A percentile compares a stretch with the other conserved stretches of the same genome.
Conservation (phyloP, 768 basidiomycete species). For the Termitomyces sp. region DNA sequence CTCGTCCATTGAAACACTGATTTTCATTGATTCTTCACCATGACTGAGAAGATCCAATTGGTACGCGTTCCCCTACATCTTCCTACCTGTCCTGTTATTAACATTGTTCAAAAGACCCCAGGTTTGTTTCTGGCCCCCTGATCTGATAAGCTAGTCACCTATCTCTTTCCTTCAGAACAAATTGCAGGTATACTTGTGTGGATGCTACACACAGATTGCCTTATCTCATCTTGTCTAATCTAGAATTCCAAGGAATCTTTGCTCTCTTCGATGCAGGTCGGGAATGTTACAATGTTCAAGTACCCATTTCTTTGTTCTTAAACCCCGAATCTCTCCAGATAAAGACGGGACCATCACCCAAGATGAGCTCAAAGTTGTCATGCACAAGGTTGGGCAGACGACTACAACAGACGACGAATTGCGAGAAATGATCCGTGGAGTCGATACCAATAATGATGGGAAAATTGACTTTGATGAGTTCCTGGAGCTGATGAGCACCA, state of each 20-base stretch:
- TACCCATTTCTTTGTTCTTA: neutral
- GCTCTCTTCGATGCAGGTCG: constrained; percentile 20
- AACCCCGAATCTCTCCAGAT: constrained; percentile 21
- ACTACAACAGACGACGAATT: constrained; percentile 44
- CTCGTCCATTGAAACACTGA: neutral
- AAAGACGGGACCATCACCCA: constrained; percentile 45
- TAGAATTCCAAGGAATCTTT: constrained; percentile 20
- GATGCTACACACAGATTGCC: neutral
- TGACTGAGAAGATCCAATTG: constrained; percentile 5
- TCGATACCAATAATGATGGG: constrained; percentile 38
- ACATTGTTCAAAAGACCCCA: constrained; percentile 8
- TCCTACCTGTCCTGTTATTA: neutral
- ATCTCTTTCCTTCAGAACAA: constrained; percentile 2
- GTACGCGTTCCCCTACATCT: neutral
- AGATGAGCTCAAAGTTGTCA: constrained; percentile 41
- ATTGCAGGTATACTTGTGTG: constrained; percentile 5
- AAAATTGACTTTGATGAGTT: constrained; percentile 45
- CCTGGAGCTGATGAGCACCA: constrained; percentile 38
- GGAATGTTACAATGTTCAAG: constrained; percentile 8
- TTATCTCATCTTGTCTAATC: neutral
- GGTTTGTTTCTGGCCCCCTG: neutral
- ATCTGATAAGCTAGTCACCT: neutral
- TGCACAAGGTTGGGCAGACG: constrained; percentile 44
- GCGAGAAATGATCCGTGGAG: constrained; percentile 44
- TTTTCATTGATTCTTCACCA: neutral